Base-by-base conservation (phyloP, 164 flowering plant genomes). In the Paratinospora sagittata region DNA sequence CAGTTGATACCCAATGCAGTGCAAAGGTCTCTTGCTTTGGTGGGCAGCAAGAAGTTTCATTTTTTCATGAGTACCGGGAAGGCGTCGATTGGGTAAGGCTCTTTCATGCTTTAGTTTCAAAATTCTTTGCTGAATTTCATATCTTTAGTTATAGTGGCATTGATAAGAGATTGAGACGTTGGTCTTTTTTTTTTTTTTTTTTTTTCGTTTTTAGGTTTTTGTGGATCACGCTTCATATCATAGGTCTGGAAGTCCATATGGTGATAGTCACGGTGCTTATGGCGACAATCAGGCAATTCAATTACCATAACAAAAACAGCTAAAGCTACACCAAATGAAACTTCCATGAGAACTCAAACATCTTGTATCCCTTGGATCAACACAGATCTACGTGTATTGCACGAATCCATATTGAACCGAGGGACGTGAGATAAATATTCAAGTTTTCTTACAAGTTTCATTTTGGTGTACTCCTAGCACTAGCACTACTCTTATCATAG, bases 241-340 rank as follows among this genome's bases (percentile, higher is more conserved):
- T 57, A 86, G 97, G 63, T 92, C 96, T 65, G 98, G 98, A 74
- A 92, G 82, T 84, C 97, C 91, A 58, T 95, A 95, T 81, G 98
- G 98, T 19, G 97, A 95, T 75, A 75, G 26, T 55, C 60, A 65
- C 75, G 98, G 98, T 74, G 95, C 97, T 78, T 95, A 85, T 83
- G 88, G 89, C 73, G 98, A 95, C 78, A 95, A 95, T 79, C 98
- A 92, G 97, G 98, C n/a, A n/a, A n/a, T n/a, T n/a, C n/a, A n/a
- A n/a, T n/a, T n/a, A n/a, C n/a, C n/a, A n/a, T n/a, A n/a, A n/a
- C n/a, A n/a, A n/a, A n/a, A n/a, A n/a, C n/a, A n/a, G n/a, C n/a
- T n/a, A n/a, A n/a, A n/a, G n/a, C n/a, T n/a, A n/a, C n/a, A n/a
- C n/a, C n/a, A n/a, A n/a, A n/a, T n/a, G n/a, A n/a, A n/a, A n/a